These are phyloP conservation scores for Rhododendron molle DNA, from an alignment of 148 eudicot genomes.

Conservation along the genomic window DNA sequence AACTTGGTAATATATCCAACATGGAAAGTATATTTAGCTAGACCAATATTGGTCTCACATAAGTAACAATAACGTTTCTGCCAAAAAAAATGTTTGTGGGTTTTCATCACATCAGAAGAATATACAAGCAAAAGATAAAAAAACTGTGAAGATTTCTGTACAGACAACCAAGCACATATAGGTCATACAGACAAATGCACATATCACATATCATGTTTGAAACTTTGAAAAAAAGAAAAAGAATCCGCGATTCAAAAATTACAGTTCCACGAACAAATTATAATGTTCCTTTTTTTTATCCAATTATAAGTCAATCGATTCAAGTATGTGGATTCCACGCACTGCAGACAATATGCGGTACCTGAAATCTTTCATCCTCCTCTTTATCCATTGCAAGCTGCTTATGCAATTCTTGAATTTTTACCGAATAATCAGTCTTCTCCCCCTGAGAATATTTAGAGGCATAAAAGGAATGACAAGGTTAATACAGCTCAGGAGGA, in stretches of 20 bases:
- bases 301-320: neutral
- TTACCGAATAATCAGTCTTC: slow-evolving; percentile 80
- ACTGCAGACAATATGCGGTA: slow-evolving; percentile 12
- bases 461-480: too few species aligned
- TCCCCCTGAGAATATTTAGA: too few species aligned
- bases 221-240: neutral
- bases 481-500: too few species aligned
- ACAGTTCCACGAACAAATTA: neutral
- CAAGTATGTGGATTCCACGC: neutral
- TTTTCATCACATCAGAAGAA: neutral
- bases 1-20: neutral
- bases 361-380: slow-evolving; percentile 94
- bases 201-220: neutral
- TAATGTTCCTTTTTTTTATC: neutral
- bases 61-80: neutral
- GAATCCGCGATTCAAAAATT: neutral
- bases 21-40: neutral
- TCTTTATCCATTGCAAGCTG: slow-evolving; percentile 86
- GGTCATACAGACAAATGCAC: neutral
- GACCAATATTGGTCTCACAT: neutral
- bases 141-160: neutral
- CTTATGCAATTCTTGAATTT: slow-evolving; percentile 94
- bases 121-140: too few species aligned
- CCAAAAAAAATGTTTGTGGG: neutral
- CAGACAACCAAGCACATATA: neutral